Evolutionary conservation across 352 stramenopile species (phyloP).

Genomic region (Pythium phragmitis): DNA sequence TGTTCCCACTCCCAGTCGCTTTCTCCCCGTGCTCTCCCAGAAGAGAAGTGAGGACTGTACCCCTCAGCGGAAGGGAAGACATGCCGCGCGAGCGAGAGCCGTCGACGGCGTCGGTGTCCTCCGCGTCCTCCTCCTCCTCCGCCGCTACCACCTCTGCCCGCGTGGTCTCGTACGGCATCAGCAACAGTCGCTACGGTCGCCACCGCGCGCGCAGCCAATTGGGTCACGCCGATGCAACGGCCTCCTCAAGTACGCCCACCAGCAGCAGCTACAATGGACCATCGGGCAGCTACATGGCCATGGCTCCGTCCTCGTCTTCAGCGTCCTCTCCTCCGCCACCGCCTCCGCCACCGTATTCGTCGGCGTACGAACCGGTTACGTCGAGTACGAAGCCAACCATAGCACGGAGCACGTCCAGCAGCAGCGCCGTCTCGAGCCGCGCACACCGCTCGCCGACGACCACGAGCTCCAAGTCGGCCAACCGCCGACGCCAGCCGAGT

Average conservation of each 20-base stretch:
- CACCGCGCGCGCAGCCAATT: conserved; percentile 30
- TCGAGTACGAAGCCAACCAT: conserved; percentile 23
- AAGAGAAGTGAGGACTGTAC: too few species aligned
- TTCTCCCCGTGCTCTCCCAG: background rate
- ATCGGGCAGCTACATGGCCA: conserved; percentile 9
- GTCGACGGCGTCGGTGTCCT: conserved; percentile 20
- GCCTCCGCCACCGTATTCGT: conserved; percentile 18
- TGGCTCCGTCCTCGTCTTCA: background rate
- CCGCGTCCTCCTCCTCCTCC: conserved; percentile 10
- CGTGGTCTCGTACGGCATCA: conserved; percentile 14
- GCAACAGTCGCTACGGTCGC: conserved; percentile 29
- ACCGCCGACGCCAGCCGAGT: conserved; percentile 9
- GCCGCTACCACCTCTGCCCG: background rate
- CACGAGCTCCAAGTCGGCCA: conserved; percentile 1
- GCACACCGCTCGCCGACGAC: conserved; percentile 19
- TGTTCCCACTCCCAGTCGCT: background rate
- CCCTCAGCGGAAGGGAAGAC: background rate
- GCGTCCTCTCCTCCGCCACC: conserved; percentile 21
- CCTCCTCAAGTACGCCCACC: background rate
- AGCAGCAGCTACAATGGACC: conserved; percentile 1
- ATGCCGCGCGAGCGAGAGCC: conserved; percentile 16
- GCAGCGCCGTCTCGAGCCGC: conserved; percentile 17
- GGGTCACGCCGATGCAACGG: conserved; percentile 1
- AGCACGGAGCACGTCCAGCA: conserved; percentile 19
- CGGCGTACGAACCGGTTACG: conserved; percentile 17